These are phyloP conservation scores for Rubia peregrina DNA, from an alignment of 305 asterid species.

Conservation along the genomic window DNA sequence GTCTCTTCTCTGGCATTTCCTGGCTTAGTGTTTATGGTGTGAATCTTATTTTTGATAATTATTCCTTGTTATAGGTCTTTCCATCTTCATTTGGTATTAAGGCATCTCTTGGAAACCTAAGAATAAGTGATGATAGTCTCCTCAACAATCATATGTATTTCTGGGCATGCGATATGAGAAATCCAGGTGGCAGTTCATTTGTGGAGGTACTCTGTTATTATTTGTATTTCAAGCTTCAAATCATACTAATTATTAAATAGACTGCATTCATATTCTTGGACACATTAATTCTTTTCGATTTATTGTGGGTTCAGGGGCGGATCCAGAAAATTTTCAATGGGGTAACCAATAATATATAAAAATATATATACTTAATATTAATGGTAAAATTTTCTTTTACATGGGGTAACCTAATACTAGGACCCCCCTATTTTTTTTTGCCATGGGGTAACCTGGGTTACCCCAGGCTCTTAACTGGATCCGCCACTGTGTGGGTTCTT, in stretches of 20 bases:
- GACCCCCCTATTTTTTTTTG: too few species aligned
- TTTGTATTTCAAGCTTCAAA: constrained; percentile 2
- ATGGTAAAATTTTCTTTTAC: too few species aligned
- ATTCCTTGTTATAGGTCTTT: constrained; percentile 51
- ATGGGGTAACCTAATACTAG: too few species aligned
- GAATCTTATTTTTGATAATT: neutral
- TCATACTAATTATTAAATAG: neutral
- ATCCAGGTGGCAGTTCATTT: constrained; percentile 93
- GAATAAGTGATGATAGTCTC: constrained; percentile 93
- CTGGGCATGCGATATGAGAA: constrained; percentile 99
- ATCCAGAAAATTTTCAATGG: too few species aligned
- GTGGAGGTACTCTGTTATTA: constrained; percentile 58
- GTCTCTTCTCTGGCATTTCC: constrained; percentile 15
- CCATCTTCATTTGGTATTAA: constrained; percentile 87
- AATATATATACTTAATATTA: too few species aligned
- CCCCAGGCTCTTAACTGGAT: too few species aligned
- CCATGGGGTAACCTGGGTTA: too few species aligned
- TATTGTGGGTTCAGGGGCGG: neutral
- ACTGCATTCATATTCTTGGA: neutral
- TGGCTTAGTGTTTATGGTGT: constrained; percentile 14
- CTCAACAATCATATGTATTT: constrained; percentile 65
- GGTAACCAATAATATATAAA: too few species aligned
- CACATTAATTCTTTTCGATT: neutral
- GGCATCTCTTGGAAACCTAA: constrained; percentile 94
- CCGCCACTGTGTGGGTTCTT: neutral